These are phyloP conservation scores for Pezicula carpinea DNA, from an alignment of 2,329 filamentous ascomycete species.

Conservation along the genomic window DNA sequence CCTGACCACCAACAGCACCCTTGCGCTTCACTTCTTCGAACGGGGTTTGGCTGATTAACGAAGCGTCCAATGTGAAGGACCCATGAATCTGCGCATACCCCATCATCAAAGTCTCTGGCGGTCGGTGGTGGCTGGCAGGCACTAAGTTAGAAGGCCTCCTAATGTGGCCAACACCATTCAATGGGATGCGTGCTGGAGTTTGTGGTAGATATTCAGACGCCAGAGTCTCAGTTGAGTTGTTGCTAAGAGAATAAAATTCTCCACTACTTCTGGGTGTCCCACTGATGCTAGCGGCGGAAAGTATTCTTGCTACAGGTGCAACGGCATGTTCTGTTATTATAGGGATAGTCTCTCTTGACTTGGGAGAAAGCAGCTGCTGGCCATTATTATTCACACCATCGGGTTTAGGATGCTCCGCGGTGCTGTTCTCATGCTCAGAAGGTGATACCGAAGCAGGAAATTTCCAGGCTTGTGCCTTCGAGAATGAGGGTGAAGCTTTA, in stretches of 20 bases:
- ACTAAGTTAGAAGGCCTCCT: conserved; percentile 41
- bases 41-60: conserved; percentile 78
- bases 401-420: conserved; percentile 4
- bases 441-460: conserved; percentile 44
- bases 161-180: conserved; percentile 31
- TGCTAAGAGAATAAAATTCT: conserved; percentile 92
- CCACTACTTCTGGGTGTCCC: conserved; percentile 86
- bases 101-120: conserved; percentile 89
- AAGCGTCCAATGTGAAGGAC: conserved; percentile 87
- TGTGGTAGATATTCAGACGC: conserved; percentile 80
- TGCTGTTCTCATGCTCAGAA: conserved; percentile 10
- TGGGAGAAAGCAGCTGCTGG: conserved; percentile 22
- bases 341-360: conserved; percentile 32
- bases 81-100: conserved; percentile 93
- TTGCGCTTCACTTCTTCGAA: conserved; percentile 97
- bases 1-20: conserved; percentile 81
- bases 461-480: conserved; percentile 45
- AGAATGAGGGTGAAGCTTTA: conserved; percentile 21
- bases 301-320: conserved; percentile 60
- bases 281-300: conserved; percentile 72
- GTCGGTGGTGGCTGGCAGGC: conserved; percentile 37
- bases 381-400: conserved; percentile 3
- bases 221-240: conserved; percentile 89
- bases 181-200: conserved; percentile 35
- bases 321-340: conserved; percentile 53